Base-by-base conservation (phyloP, 257 asterid species). In the Catharanthus roseus region DNA sequence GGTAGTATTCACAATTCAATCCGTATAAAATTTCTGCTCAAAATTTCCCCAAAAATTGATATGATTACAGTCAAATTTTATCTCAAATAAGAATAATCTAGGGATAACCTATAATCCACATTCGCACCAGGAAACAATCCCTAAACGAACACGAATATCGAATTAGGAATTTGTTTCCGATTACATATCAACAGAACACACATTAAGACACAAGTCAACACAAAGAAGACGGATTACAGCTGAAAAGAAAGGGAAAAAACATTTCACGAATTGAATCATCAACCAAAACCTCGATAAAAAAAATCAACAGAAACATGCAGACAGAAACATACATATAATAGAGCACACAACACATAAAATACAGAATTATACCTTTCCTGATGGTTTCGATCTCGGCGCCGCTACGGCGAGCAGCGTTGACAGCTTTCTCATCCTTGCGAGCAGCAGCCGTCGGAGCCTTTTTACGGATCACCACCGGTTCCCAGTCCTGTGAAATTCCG, bases 371-470 rank as follows among this genome's bases (percentile, higher is more conserved):
- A 90, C 98, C 81, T 76, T 92, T 92, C 67, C 75, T 84, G 62
- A 92, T 23, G 63, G 98, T 92, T 71, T 92, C 98, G 85, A 92
- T 88, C 78, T 92, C 98, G 13, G 97, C 98, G 65, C 98, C 98
- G 69, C 84, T 26, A 31, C 98, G 97, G 67, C 98, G 97, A 73
- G 98, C 98, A 65, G 96, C 97, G 91, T 92, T 92, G 79, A 92
- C 97, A 36, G 96, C 93, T 75, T 92, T 92, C 82, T 92, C 97
- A 67, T 92, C 98, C 81, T 90, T 92, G 9, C 97, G 88, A 26
- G 96, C 98, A 62, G 98, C 98, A 80, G 98, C 70, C 13, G 96
- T 90, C 2, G 97, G 96, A 15, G 96, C 90, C 81, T 87, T 92
- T 85, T 92, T 92, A 65, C 98, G 89, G 71, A 92, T 75, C 71